Percentiles rank a stretch among this genome's conserved stretches.
Conservation (phyloP, 495 filamentous ascomycete species). For the Clohesyomyces aquaticus region DNA sequence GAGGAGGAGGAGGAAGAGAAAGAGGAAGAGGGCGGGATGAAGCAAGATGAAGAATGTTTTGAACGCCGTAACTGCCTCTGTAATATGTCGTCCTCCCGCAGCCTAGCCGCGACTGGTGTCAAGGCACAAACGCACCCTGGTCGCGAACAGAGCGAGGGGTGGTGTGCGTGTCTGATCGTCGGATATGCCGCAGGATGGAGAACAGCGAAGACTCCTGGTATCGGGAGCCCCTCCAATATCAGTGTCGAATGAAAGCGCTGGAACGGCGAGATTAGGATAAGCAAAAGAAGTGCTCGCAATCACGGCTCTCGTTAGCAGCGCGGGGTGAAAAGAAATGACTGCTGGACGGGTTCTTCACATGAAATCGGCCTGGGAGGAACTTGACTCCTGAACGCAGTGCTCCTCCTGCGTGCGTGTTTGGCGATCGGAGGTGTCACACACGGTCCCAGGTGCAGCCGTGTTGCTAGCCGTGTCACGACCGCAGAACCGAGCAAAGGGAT, state of each 20-base stretch:
- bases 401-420: not conserved
- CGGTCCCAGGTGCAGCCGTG: constrained; percentile 1
- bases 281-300: constrained; percentile 1
- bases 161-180: constrained; percentile 12
- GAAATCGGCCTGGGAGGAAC: no score
- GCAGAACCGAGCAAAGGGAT: constrained; percentile 13
- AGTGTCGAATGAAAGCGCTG: not conserved
- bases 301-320: not conserved
- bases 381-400: not conserved
- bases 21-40: not conserved
- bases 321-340: not conserved
- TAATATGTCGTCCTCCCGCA: not conserved
- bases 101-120: not conserved
- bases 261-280: not conserved
- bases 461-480: constrained; percentile 1
- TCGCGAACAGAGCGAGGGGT: not conserved
- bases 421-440: constrained; percentile 8
- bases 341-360: no score
- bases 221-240: constrained; percentile 1
- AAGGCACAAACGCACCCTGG: not conserved
- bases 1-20: not conserved
- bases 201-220: not conserved
- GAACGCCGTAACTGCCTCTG: not conserved
- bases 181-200: not conserved
- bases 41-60: not conserved